Percentiles rank a stretch among this genome's conserved stretches.
Evolutionary conservation across 805 yeast genomes (phyloP).

Genomic region (Yarrowia sp.): DNA sequence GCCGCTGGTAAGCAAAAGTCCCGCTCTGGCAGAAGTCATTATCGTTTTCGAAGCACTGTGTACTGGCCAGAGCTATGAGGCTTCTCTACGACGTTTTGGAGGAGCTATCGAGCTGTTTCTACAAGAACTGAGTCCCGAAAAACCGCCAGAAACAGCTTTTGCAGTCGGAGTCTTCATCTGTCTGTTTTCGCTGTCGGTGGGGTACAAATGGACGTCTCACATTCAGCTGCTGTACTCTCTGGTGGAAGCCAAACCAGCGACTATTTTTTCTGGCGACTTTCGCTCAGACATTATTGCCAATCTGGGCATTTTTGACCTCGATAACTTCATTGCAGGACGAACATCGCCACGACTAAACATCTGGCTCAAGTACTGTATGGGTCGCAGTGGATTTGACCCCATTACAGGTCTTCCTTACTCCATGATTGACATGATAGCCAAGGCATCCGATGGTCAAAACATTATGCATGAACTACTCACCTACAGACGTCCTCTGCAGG

Average conservation of each 20-base stretch:
- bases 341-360: constrained; percentile 20
- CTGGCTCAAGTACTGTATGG: constrained; percentile 24
- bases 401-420: constrained; percentile 13
- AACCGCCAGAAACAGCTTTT: constrained; percentile 21
- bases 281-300: constrained; percentile 15
- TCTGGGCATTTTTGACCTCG: constrained; percentile 13
- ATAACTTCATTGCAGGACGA: constrained; percentile 14
- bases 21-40: constrained; percentile 14
- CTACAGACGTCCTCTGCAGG: constrained; percentile 4
- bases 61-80: constrained; percentile 19
- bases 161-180: constrained; percentile 23
- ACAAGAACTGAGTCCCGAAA: constrained; percentile 3
- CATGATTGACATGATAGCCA: constrained; percentile 12
- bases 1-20: background rate
- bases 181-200: constrained; percentile 15
- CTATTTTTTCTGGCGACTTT: constrained; percentile 1
- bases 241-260: constrained; percentile 11
- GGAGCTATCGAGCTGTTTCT: constrained; percentile 16
- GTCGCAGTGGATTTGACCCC: constrained; percentile 2
- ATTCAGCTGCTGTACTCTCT: constrained; percentile 13
- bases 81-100: constrained; percentile 10
- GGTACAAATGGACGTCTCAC: constrained; percentile 22
- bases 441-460: constrained; percentile 10
- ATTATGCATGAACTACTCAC: constrained; percentile 6
- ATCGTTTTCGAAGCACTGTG: constrained; percentile 13